These are phyloP conservation scores for Candida ortonii DNA, from an alignment of 805 yeast genomes.

Conservation along the genomic window DNA sequence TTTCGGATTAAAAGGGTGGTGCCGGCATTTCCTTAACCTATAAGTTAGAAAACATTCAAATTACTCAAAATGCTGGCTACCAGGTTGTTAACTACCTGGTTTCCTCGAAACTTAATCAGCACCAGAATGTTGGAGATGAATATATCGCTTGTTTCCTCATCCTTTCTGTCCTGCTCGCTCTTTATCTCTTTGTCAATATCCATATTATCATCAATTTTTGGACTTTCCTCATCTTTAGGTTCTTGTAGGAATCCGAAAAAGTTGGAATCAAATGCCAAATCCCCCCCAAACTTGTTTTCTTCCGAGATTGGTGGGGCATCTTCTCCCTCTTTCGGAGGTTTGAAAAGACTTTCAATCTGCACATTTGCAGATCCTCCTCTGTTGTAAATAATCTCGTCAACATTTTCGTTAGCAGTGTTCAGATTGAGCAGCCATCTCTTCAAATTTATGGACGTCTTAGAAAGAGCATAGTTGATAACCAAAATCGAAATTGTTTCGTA, in stretches of 20 bases:
- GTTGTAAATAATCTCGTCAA: slow-evolving; percentile 17
- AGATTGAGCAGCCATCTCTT: slow-evolving; percentile 24
- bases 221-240: slow-evolving; percentile 19
- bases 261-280: slow-evolving; percentile 24
- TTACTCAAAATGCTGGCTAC: slow-evolving; percentile 18
- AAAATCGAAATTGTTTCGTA: slow-evolving; percentile 25
- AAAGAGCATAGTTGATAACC: slow-evolving; percentile 25
- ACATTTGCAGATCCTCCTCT: slow-evolving; percentile 15
- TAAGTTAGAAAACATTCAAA: slow-evolving; percentile 5
- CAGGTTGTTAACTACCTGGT: slow-evolving; percentile 16
- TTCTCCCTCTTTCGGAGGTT: slow-evolving; percentile 4
- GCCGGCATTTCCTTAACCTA: too few species aligned
- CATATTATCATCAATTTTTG: slow-evolving; percentile 3
- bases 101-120: slow-evolving; percentile 13
- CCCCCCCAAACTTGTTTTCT: slow-evolving; percentile 16
- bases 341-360: slow-evolving; percentile 5
- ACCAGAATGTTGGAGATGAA: slow-evolving; percentile 22
- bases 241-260: slow-evolving; percentile 33
- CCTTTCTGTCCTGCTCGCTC: slow-evolving; percentile 1
- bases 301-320: slow-evolving; percentile 5
- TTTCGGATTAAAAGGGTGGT: too few species aligned
- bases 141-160: slow-evolving; percentile 12
- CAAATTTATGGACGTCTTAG: slow-evolving; percentile 18
- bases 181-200: slow-evolving; percentile 8
- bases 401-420: slow-evolving; percentile 15